Evolutionary conservation across 1,284 basidiomycete species (phyloP), one percentile per base, ranked within the genome.

Genomic region (Microbotryum lychnidis-dioicae): DNA sequence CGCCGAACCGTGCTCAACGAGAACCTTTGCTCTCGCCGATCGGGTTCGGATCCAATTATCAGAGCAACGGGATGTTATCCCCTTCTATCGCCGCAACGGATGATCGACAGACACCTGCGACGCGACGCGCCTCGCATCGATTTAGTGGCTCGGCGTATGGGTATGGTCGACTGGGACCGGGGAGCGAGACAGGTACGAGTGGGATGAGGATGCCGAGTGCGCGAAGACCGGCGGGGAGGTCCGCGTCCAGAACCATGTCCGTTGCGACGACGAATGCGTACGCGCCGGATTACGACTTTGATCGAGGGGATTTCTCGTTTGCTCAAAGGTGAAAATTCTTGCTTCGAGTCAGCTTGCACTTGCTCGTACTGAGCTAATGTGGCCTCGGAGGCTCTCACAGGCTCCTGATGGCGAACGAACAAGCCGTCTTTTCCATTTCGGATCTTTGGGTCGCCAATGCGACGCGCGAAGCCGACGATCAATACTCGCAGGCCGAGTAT

Each of bases 391-490:
- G 16, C 12, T 42, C 47, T 29, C 4, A 6, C 60, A 82, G 89
- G 65, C 75, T 94, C n/a, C 78, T 94, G 31, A 84, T 94, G 77
- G 78, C 91, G 5, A 92, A 93, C 75, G 89, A 92, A 73, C 87
- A 89, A 72, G 86, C 87, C 1, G 89, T 92, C 8, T 89, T 87
- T 55, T 87, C 86, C 66, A 87, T 94, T 68, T 87, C 89, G 6
- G 91, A 93, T 76, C 78, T 94, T 18, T 94, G 91, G 91, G 87
- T 94, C 62, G 90, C 91, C 12, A 86, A 90, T 25, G 91, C 91
- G 4, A 89, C 91, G 78, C 90, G 89, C 63, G 87, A 84, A 10
- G 45, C 33, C 18, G 91, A 92, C 69, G 87, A 88, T 46, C 63
- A 72, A 23, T 72, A 73, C 49, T 71, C 73, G 27, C 73, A 74